Evolutionary conservation across 176 grass and related monocot genomes (phyloP).

Genomic region (Panicum miliaceum): DNA sequence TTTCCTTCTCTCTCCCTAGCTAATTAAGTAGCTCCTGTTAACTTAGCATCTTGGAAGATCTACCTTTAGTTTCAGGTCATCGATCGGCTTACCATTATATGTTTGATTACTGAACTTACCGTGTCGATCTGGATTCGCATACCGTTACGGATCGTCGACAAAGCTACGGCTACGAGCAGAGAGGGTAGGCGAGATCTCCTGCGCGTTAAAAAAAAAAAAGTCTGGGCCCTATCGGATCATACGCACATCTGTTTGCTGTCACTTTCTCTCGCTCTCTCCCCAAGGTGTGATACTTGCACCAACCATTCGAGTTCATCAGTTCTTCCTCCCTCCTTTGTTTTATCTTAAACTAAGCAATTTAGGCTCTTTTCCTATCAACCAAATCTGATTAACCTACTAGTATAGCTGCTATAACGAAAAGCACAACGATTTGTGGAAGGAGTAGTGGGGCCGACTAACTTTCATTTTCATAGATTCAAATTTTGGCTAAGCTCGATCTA

Average conservation of each 20-base stretch:
- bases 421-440: not conserved
- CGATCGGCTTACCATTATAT: not conserved
- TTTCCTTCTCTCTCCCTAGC: not conserved
- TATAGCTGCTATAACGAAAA: not conserved
- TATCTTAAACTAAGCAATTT: not conserved
- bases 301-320: not conserved
- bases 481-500: not conserved
- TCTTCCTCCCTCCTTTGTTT: not conserved
- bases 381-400: not conserved
- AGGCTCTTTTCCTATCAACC: not conserved
- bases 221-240: not conserved
- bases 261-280: no score
- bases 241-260: not conserved
- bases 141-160: not conserved
- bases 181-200: constrained; percentile 20
- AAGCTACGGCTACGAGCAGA: not conserved
- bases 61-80: not conserved
- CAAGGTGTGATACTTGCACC: not conserved
- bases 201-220: not conserved
- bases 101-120: constrained; percentile 20
- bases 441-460: not conserved
- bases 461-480: not conserved
- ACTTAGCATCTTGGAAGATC: constrained; percentile 18
- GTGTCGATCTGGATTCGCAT: not conserved
- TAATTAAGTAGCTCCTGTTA: constrained; percentile 1